These are phyloP conservation scores for Inga oerstediana DNA, from an alignment of 306 rosid genomes.

Conservation along the genomic window DNA sequence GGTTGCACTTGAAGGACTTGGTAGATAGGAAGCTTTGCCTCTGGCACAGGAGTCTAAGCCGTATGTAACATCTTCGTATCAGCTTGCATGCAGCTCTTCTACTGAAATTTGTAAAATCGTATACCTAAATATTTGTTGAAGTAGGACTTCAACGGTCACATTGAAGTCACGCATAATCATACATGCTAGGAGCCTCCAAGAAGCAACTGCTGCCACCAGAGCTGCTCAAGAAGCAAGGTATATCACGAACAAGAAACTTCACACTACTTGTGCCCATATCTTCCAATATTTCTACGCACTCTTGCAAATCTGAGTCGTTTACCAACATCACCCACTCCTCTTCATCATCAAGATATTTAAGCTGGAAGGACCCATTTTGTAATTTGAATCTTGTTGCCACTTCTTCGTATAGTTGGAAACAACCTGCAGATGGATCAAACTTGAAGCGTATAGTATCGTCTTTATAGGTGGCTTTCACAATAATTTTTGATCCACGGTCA, in stretches of 20 bases:
- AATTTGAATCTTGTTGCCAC: conserved; percentile 75
- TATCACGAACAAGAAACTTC: conserved; percentile 75
- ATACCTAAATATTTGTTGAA: conserved; percentile 13
- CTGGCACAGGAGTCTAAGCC: conserved; percentile 14
- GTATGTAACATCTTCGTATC: conserved; percentile 18
- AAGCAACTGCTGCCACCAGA: conserved; percentile 63
- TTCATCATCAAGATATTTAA: conserved; percentile 87
- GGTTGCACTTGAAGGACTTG: not conserved
- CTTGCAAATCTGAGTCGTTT: conserved; percentile 79
- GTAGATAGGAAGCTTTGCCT: not conserved
- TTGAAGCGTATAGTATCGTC: conserved; percentile 85
- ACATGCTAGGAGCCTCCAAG: conserved; percentile 42
- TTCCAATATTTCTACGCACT: conserved; percentile 73
- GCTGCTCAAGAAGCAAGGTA: conserved; percentile 52
- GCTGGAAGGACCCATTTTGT: conserved; percentile 74
- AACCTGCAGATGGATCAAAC: conserved; percentile 70
- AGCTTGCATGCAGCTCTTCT: conserved; percentile 4
- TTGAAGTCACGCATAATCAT: conserved; percentile 33
- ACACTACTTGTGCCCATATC: conserved; percentile 61
- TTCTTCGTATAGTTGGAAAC: conserved; percentile 74
- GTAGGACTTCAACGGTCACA: conserved; percentile 24
- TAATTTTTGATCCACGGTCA: conserved; percentile 59
- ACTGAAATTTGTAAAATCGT: not conserved
- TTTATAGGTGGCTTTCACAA: conserved; percentile 75
- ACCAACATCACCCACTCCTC: conserved; percentile 96